phyloP scores from a whole-genome alignment of 1,284 basidiomycete genomes.

The Meira nashicola region DNA sequence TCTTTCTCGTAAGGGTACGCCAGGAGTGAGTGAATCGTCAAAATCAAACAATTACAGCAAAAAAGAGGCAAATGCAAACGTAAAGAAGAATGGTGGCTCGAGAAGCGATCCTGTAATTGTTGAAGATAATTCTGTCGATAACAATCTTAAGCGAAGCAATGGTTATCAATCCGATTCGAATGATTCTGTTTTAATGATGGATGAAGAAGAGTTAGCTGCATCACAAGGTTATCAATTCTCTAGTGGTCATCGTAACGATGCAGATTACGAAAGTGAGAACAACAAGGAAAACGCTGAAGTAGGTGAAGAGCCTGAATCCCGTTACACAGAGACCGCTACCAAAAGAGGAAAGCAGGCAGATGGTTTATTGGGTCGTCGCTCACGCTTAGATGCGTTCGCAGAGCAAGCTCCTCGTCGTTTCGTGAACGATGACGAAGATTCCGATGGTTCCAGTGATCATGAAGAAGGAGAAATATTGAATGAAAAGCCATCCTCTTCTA shows the following conservation, averaged over 20 bases:
- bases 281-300: constrained; percentile 1
- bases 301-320: constrained; percentile 9
- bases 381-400: constrained; percentile 6
- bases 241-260: not conserved
- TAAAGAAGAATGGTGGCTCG: not conserved
- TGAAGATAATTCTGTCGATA: too few species aligned
- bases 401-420: not conserved
- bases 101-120: not conserved
- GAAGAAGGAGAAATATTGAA: not conserved
- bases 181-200: not conserved
- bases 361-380: not conserved
- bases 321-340: constrained; percentile 5
- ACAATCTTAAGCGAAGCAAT: not conserved
- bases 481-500: not conserved
- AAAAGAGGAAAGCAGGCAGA: not conserved
- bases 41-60: not conserved
- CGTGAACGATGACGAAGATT: constrained; percentile 4
- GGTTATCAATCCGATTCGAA: too few species aligned
- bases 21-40: not conserved
- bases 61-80: not conserved
- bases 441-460: not conserved
- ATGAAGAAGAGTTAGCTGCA: not conserved
- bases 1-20: not conserved
- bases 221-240: not conserved
- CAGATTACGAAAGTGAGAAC: not conserved